Evolutionary conservation across 176 grass and related monocot genomes (phyloP), one percentile per base, ranked within the genome.

Genomic region (Microstegium vimineum): DNA sequence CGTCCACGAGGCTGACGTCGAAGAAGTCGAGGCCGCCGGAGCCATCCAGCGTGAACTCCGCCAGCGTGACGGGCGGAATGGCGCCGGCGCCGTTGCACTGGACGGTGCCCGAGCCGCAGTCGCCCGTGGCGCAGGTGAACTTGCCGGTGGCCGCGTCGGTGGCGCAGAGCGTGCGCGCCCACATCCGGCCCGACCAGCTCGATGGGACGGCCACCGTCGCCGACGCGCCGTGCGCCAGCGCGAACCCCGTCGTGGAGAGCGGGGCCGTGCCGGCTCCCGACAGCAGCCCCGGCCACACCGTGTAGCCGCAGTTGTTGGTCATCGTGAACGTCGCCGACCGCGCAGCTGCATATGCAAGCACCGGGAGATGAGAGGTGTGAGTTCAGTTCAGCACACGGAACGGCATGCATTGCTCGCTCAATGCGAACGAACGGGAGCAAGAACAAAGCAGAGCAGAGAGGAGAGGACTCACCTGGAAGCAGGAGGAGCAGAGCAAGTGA

Each of bases 1-100:
- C 93, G 76, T 99, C 93, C 33, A 99, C 96, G 33, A 99, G 87
- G 77, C 96, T 99, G 43, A 99, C 97, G 76, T 99, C 97, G 88
- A 94, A 99, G 83, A 95, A 99, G 82, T 99, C 89, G 70, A 95
- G 73, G 8, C 90, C 90, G 23, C 95, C 92, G 35, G 86, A 69
- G 1, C 95, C 95, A 43, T 90, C 84, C 2, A 98, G 92, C 31
- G 95, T 98, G 89, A 98, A 98, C 90, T 98, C 95, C 0, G 89
- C 89, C 17, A 98, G 86, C 1, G 95, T 95, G 13, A 89, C 80
- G 3, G 95, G 95, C 13, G 92, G 95, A 3, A 82, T 78, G 0
- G 95, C 92, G 5, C 92, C 88, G 0, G 43, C 33, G 4, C 95
- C 95, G 74, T 81, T 86, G 89, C 95, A 98, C 81, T 88, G 84